These are phyloP conservation scores for Debaryomycetaceae sp. DNA, from an alignment of 1,139 yeast species.

Conservation along the genomic window DNA sequence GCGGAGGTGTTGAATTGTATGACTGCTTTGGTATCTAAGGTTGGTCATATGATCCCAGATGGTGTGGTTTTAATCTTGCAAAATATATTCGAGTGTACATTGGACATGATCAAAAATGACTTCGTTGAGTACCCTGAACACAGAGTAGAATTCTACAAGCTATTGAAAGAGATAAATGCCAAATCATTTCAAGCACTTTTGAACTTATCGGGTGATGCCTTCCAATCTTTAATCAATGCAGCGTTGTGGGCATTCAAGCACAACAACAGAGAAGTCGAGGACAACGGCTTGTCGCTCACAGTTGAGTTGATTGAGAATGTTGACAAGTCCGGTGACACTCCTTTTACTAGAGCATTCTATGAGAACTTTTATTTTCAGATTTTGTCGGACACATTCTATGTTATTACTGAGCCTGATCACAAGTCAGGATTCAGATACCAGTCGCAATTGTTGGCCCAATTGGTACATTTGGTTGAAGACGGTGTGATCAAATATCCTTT, in stretches of 20 bases:
- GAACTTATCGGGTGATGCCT: slow-evolving; percentile 87
- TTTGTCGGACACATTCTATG: slow-evolving; percentile 87
- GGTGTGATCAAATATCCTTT: slow-evolving; percentile 72
- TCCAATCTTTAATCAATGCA: slow-evolving; percentile 87
- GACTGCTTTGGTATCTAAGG: slow-evolving; percentile 83
- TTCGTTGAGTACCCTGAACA: slow-evolving; percentile 97
- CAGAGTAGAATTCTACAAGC: slow-evolving; percentile 90
- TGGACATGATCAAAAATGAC: slow-evolving; percentile 92
- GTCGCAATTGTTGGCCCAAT: slow-evolving; percentile 76
- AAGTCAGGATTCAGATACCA: slow-evolving; percentile 93
- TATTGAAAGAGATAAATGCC: slow-evolving; percentile 80
- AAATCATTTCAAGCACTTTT: slow-evolving; percentile 83
- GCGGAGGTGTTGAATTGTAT: slow-evolving; percentile 96
- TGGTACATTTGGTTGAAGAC: slow-evolving; percentile 80
- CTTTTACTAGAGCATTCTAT: slow-evolving; percentile 83
- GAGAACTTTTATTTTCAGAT: slow-evolving; percentile 86
- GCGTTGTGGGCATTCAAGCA: slow-evolving; percentile 98
- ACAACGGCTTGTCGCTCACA: slow-evolving; percentile 74
- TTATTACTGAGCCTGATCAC: slow-evolving; percentile 94
- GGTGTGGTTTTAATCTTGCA: slow-evolving; percentile 86
- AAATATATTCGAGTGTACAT: slow-evolving; percentile 89
- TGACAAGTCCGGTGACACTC: slow-evolving; percentile 70
- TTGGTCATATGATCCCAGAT: slow-evolving; percentile 85
- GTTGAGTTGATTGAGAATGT: slow-evolving; percentile 75
- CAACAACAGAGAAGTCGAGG: slow-evolving; percentile 93